These are phyloP conservation scores for Fusarium sp. DNA, from an alignment of 2,329 filamentous ascomycete species.

Conservation along the genomic window DNA sequence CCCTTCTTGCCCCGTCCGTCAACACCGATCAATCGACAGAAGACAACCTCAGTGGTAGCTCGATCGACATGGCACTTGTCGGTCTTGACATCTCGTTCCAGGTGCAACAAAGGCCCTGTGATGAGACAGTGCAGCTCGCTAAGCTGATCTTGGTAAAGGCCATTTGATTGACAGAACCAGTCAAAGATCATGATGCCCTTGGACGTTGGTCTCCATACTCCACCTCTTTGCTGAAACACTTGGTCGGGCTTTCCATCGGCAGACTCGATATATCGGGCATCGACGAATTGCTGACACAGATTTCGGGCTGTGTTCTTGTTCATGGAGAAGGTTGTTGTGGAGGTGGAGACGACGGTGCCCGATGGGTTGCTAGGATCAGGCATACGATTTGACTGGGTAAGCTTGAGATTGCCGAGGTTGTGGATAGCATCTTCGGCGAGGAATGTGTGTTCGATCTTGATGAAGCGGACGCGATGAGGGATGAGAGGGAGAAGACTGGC, in stretches of 20 bases:
- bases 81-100: slow-evolving; percentile 83
- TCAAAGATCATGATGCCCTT: slow-evolving; percentile 94
- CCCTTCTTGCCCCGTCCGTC: slow-evolving; percentile 85
- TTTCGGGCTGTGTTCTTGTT: slow-evolving; percentile 97
- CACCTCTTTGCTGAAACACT: slow-evolving; percentile 83
- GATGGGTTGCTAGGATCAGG: slow-evolving; percentile 95
- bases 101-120: slow-evolving; percentile 84
- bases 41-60: slow-evolving; percentile 92
- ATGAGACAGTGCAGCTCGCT: slow-evolving; percentile 82
- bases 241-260: slow-evolving; percentile 84
- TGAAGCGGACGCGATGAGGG: slow-evolving; percentile 88
- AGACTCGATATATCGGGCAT: slow-evolving; percentile 93
- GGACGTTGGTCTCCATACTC: slow-evolving; percentile 94
- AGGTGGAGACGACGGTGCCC: slow-evolving; percentile 95
- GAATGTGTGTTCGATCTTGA: slow-evolving; percentile 91
- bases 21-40: slow-evolving; percentile 85
- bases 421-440: slow-evolving; percentile 97
- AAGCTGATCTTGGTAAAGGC: slow-evolving; percentile 92
- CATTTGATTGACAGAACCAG: slow-evolving; percentile 91
- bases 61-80: slow-evolving; percentile 90
- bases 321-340: slow-evolving; percentile 98
- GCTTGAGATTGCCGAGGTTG: slow-evolving; percentile 95
- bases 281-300: slow-evolving; percentile 92
- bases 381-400: slow-evolving; percentile 98
- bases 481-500: slow-evolving; percentile 87